Evolutionary conservation across 2,329 filamentous ascomycete genomes (phyloP), one percentile per base, ranked within the genome.

Genomic region (Monilinia fructicola): DNA sequence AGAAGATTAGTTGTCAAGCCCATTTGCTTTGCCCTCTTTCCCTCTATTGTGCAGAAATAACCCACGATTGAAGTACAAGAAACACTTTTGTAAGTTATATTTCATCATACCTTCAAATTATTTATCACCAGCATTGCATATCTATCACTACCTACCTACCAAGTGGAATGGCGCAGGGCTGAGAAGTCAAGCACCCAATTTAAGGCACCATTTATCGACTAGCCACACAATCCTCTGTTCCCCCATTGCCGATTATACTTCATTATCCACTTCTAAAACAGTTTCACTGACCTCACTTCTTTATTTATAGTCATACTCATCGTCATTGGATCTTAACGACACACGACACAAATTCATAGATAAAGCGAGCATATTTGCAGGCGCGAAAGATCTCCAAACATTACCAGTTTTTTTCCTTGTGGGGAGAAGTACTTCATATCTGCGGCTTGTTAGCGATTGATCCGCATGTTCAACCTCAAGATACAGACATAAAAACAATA

Each of bases 391-490:
- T 38, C 48, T 54, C 48, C 21, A 63, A 54, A 60, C 42, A 31
- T 46, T 61, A 28, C 52, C 48, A 46, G 54, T 65, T 48, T 69
- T 67, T 61, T 69, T 65, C 58, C 46, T 70, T 69, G 62, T 66
- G 65, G 68, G 59, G 35, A 65, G 40, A 40, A 59, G 66, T 64
- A 67, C 68, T 67, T 68, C 63, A 65, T 56, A 65, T 68, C 70
- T 70, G 68, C 67, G 64, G 63, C 63, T 60, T 68, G 62, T 68
- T 67, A 70, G 68, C 67, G 67, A 72, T 58, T 65, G 66, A 73
- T 71, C 72, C 73, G 73, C 72, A 76, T 76, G 75, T 72, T 69
- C 74, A 72, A 66, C 65, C 67, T 70, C 62, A 69, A 69, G 67
- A 66, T 64, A 62, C 67, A 46, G n/a, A 66, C 64, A 68, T 68